Base-by-base conservation (phyloP, 768 basidiomycete species). In the Boletellus ananas region DNA sequence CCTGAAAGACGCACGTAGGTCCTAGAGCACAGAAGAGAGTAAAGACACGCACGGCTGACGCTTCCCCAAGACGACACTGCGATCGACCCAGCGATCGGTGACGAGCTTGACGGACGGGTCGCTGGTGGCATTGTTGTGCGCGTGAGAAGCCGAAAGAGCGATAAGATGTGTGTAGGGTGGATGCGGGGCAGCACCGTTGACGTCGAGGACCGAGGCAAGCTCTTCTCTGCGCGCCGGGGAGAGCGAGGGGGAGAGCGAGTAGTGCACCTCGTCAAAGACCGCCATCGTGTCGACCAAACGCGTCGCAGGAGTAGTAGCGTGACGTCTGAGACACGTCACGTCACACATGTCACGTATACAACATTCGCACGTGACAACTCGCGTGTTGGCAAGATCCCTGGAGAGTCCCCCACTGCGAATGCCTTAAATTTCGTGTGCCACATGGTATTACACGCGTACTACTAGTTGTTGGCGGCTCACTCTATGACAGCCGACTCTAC, bases 71-170 rank as follows among this genome's bases (percentile, higher is more conserved):
- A 84, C 63, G 18, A 83, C 59, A 4, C 80, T 82, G 27, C 84
- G 75, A 43, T 88, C 83, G 1, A 90, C 81, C 89, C 90, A 93
- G 31, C 70, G 67, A 29, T 83, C 81, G 66, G 80, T 56, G 34
- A 61, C 54, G 50, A 50, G 46, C 45, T 56, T 58, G 42, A 50
- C 36, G 74, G 51, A 68, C 4, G 77, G 74, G 27, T 77, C 73
- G n/a, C 52, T 59, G 13, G 67, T 65, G 23, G 40, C 44, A 43
- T 63, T 59, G 2, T 58, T 49, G n/a, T 79, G 59, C 10, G 71
- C 70, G 48, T 79, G 72, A 59, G 77, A 80, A 18, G 83, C 80
- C 33, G 80, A 77, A 46, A 83, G 62, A 1, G 51, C 52, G 79
- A 55, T 74, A 69, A 50, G 72, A 54, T 35, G 85, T 66, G 64